Evolutionary conservation across 2,329 filamentous ascomycete genomes (phyloP).

Genomic region (Pseudopyricularia javanii): DNA sequence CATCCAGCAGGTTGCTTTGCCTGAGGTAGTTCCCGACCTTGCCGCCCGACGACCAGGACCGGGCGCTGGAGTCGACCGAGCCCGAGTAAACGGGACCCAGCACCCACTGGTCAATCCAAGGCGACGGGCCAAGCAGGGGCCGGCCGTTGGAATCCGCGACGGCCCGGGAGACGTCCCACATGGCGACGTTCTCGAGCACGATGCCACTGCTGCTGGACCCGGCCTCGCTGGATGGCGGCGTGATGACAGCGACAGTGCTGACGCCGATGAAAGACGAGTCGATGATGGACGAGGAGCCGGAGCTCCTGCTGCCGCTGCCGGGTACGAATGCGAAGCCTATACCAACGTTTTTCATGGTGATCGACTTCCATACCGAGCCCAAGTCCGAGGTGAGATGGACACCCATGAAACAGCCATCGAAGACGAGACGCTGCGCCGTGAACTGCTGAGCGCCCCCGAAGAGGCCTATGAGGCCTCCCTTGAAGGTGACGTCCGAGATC

Average conservation of each 20-base stretch:
- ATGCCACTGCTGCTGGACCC: neutral
- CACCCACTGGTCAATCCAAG: neutral
- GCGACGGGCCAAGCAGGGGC: neutral
- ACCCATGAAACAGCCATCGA: conserved; percentile 4
- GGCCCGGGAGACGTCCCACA: neutral
- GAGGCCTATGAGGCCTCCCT: conserved; percentile 43
- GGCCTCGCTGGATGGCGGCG: neutral
- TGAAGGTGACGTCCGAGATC: conserved; percentile 45
- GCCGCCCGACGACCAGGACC: neutral
- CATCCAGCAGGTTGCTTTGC: neutral
- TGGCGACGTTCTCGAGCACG: neutral
- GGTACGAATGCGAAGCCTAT: neutral
- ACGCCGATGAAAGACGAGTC: neutral
- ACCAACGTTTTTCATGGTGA: neutral
- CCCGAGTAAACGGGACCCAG: neutral
- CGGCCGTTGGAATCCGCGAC: neutral
- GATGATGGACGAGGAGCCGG: neutral
- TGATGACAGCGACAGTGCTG: neutral
- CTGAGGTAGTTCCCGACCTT: neutral
- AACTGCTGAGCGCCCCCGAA: conserved; percentile 18
- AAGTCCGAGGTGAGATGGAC: conserved; percentile 5
- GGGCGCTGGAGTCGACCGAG: neutral
- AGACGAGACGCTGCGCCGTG: conserved; percentile 5
- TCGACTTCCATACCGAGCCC: conserved; percentile 5
- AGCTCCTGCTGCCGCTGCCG: neutral